phyloP scores from a whole-genome alignment of 352 stramenopile genomes.

The Phytopythium litorale region DNA sequence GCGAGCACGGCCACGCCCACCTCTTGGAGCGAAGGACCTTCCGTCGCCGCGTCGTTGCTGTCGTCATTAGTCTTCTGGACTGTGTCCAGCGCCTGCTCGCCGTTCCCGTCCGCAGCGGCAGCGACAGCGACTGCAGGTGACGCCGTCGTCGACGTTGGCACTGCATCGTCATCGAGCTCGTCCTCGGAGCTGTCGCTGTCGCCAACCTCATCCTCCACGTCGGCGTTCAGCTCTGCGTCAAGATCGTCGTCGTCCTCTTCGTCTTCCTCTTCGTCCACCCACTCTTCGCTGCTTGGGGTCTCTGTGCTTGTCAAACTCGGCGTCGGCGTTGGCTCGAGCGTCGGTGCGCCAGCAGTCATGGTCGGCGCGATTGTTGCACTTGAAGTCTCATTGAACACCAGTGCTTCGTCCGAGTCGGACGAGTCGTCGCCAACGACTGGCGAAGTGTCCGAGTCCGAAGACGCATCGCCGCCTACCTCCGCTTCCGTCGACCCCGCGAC shows the following conservation, averaged over 20 bases:
- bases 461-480: not conserved
- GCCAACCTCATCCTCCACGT: slow-evolving; percentile 11
- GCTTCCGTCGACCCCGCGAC: not conserved
- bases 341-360: not conserved
- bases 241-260: slow-evolving; percentile 2
- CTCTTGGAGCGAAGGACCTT: slow-evolving; percentile 34
- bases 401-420: not conserved
- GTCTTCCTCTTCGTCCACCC: slow-evolving; percentile 4
- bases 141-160: not conserved
- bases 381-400: not conserved
- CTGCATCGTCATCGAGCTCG: slow-evolving; percentile 13
- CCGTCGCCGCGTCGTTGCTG: slow-evolving; percentile 1
- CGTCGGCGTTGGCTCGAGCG: not conserved
- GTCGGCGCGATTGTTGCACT: not conserved
- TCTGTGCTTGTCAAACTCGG: not conserved
- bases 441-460: not conserved
- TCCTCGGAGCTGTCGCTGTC: slow-evolving; percentile 18
- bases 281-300: slow-evolving; percentile 4
- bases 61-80: not conserved
- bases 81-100: not conserved
- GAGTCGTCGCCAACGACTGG: not conserved
- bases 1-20: slow-evolving; percentile 67
- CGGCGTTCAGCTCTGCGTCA: slow-evolving; percentile 2
- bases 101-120: not conserved
- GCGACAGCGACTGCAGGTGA: not conserved